phyloP scores from a whole-genome alignment of 1,284 basidiomycete species.

The Fomitopsis palustris region DNA sequence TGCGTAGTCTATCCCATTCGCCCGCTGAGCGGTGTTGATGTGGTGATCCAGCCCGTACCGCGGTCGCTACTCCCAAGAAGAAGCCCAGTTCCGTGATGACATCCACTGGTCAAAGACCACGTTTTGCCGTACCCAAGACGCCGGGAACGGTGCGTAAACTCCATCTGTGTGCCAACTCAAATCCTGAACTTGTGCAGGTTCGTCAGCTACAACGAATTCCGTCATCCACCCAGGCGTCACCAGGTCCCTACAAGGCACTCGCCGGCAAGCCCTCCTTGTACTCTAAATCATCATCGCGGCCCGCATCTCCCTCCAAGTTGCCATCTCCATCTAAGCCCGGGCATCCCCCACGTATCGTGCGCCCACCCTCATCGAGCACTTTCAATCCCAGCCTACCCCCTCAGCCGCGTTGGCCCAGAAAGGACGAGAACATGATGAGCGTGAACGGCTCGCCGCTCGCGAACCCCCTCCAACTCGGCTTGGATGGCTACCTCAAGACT shows the following conservation, averaged over 20 bases:
- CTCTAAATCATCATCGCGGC: conserved; percentile 34
- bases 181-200: conserved; percentile 12
- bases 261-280: conserved; percentile 23
- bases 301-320: conserved; percentile 41
- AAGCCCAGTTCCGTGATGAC: conserved; percentile 43
- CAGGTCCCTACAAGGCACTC: conserved; percentile 51
- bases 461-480: conserved; percentile 66
- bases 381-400: conserved; percentile 70
- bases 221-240: conserved; percentile 35
- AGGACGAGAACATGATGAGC: conserved; percentile 70
- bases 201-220: conserved; percentile 29
- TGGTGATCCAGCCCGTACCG: conserved; percentile 45
- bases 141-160: conserved; percentile 42
- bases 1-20: conserved; percentile 26
- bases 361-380: conserved; percentile 62
- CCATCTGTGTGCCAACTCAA: neutral
- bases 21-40: neutral
- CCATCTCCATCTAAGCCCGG: conserved; percentile 42
- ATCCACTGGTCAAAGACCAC: conserved; percentile 43
- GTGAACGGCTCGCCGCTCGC: conserved; percentile 74
- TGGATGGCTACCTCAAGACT: conserved; percentile 29
- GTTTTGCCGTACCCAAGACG: conserved; percentile 40
- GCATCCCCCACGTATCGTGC: conserved; percentile 26
- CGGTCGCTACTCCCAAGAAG: conserved; percentile 51
- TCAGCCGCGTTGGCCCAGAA: conserved; percentile 59